These are phyloP conservation scores for Rhizopogon rudus DNA, from an alignment of 768 basidiomycete genomes.

Conservation along the genomic window DNA sequence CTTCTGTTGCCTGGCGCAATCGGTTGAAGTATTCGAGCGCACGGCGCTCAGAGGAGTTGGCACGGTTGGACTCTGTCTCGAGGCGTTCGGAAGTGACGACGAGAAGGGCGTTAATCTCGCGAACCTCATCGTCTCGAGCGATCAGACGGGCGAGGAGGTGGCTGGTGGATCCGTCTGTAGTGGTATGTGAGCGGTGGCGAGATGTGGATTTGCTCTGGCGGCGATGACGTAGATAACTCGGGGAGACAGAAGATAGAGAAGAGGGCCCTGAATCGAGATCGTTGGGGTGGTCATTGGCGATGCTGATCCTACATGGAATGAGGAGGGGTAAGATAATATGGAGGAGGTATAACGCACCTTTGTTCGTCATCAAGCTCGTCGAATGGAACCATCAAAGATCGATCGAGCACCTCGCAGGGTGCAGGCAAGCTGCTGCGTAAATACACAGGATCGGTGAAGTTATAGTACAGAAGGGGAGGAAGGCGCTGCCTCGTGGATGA, in stretches of 20 bases:
- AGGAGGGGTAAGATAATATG: background rate
- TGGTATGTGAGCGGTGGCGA: conserved; percentile 20
- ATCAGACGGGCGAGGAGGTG: conserved; percentile 25
- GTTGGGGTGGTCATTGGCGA: conserved; percentile 23
- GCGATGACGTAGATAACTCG: conserved; percentile 11
- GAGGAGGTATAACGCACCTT: conserved; percentile 11
- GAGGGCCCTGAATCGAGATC: conserved; percentile 27
- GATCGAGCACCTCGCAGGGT: conserved; percentile 1
- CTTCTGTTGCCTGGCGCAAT: conserved; percentile 36
- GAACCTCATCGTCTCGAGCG: conserved; percentile 25
- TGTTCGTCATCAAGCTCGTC: conserved; percentile 25
- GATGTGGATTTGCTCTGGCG: conserved; percentile 23
- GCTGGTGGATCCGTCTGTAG: conserved; percentile 24
- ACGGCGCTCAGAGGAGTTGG: conserved; percentile 39
- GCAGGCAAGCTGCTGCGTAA: conserved; percentile 1
- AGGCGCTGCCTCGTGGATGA: conserved; percentile 19
- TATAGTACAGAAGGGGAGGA: conserved; percentile 3
- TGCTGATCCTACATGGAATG: conserved; percentile 12
- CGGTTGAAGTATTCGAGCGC: conserved; percentile 42
- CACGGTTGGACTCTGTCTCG: conserved; percentile 37
- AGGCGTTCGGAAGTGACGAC: conserved; percentile 26
- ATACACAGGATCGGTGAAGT: conserved; percentile 3
- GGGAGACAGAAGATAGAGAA: conserved; percentile 18
- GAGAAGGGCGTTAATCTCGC: conserved; percentile 24
- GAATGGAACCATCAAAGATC: conserved; percentile 20